These are phyloP conservation scores for Umbilicus rupestris DNA, from an alignment of 164 flowering plant species.

Conservation along the genomic window DNA sequence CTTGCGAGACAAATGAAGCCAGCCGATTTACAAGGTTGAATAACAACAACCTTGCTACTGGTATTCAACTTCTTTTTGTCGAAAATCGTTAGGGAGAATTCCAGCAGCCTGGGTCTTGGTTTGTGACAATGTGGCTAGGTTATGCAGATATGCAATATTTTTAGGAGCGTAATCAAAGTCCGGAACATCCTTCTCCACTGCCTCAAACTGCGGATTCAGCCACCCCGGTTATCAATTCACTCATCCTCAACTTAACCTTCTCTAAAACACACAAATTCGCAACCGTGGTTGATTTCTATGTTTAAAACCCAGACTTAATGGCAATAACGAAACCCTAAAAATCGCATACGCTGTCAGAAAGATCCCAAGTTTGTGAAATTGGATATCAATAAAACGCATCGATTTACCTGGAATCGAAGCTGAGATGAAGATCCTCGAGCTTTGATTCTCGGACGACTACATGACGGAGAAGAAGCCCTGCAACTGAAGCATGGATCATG, in stretches of 20 bases:
- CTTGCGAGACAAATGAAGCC: not conserved
- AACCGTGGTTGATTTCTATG: not conserved
- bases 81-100: conserved; percentile 69
- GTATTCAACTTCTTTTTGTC: conserved; percentile 76
- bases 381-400: too few relatives aligned
- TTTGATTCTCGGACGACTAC: too few relatives aligned
- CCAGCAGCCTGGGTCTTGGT: conserved; percentile 65
- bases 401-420: too few relatives aligned
- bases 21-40: not conserved
- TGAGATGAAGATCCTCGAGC: too few relatives aligned
- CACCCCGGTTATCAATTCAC: conserved; percentile 17
- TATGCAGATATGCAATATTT: conserved; percentile 64
- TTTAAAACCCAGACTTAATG: too few relatives aligned
- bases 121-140: conserved; percentile 56
- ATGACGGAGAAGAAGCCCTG: too few relatives aligned
- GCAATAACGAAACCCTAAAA: too few relatives aligned
- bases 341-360: too few relatives aligned
- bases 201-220: conserved; percentile 54
- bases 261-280: not conserved
- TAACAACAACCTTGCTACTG: conserved; percentile 71
- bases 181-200: conserved; percentile 74
- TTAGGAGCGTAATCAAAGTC: conserved; percentile 79
- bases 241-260: conserved; percentile 16
- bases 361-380: too few relatives aligned
- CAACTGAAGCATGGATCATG: too few relatives aligned